Evolutionary conservation across 1,284 basidiomycete species (phyloP), one percentile per base, ranked within the genome.

Genomic region (Trichosporon sp.): DNA sequence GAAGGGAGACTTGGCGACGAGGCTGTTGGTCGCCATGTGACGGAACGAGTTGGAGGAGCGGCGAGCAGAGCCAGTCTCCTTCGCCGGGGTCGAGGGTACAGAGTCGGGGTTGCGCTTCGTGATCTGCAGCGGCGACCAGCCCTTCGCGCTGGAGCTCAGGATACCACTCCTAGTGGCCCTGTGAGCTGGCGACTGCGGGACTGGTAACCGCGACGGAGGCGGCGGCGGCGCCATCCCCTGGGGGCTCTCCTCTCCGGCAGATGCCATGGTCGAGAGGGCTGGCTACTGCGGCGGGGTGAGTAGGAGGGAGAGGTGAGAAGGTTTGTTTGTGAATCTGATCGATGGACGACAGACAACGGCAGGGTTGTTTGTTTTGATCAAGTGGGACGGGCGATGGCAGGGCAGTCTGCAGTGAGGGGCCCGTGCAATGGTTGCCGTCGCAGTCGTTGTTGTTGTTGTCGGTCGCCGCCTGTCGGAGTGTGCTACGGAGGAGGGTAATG

Each of bases 1-100:
- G 87, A 98, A 98, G 7, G 92, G 92, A 10, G 92, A 95, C 77
- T 94, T 94, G 64, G 91, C 90, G 26, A 96, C 94, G 68, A 95
- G 90, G 77, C 91, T 90, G 82, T 91, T 93, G 74, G 86, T 90
- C 74, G 88, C 88, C 75, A 94, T 88, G 82, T 92, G 91, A 78
- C 90, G 91, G 86, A 92, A 95, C 78, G 91, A 92, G 67, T 89
- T 90, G 19, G 91, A 93, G 2, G 90, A 89, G 66, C 93, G 88
- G 67, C 93, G 88, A 2, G 74, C 46, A 26, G 54, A 69, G 46
- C 54, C 68, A 54, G 35, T 43, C 16, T 19, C 40, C 63, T 64
- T 67, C 14, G 63, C 56, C 12, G 70, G 40, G 2, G 67, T 32
- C 5, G 56, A 31, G 35, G 59, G 31, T 68, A 68, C 1, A 64